Evolutionary conservation across 495 filamentous ascomycete species (phyloP), one percentile per base, ranked within the genome.

Genomic region (Sordaria brevicollis): DNA sequence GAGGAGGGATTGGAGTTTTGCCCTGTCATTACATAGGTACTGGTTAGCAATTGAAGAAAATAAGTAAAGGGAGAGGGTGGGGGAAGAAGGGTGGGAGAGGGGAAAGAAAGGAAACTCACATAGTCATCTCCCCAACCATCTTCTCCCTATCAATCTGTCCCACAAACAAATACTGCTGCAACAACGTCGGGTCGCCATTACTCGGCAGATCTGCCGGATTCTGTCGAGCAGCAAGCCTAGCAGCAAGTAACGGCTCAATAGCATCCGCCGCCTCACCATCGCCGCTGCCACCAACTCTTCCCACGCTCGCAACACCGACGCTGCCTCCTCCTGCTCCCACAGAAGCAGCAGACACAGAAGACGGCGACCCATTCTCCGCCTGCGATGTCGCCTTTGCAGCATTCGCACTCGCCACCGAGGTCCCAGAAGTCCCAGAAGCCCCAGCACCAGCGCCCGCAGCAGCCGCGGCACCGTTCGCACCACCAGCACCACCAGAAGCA

Each of bases 1-100:
- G 70, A 93, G 84, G 36, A 91, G 80, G 2, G 82, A 76, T 76
- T 88, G 84, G 11, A 90, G 80, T 67, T 86, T 73, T 31, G 77
- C 75, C 70, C 87, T 90, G 72, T 62, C 29, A 0, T 6, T n/a
- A n/a, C n/a, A n/a, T n/a, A n/a, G 11, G 37, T 65, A 57, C 29
- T 35, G 15, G 73, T 83, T 68, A 80, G 76, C 57, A 74, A 17
- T 17, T 15, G 6, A 1, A 4, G 8, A 11, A n/a, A 15, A 41
- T 25, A 17, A 1, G 1, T 15, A 8, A 33, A 21, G 39, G 19
- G 10, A 33, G 41, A 11, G n/a, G 0, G 31, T 35, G 0, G 19
- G 11, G 0, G 10, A n/a, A n/a, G n/a, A n/a, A n/a, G 0, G 11
- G 43, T 70, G 65, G 38, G 70, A 73, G 74, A 65, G 25, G 0